phyloP scores from a whole-genome alignment of 1,284 basidiomycete species.

The Stereum hirsutum region DNA sequence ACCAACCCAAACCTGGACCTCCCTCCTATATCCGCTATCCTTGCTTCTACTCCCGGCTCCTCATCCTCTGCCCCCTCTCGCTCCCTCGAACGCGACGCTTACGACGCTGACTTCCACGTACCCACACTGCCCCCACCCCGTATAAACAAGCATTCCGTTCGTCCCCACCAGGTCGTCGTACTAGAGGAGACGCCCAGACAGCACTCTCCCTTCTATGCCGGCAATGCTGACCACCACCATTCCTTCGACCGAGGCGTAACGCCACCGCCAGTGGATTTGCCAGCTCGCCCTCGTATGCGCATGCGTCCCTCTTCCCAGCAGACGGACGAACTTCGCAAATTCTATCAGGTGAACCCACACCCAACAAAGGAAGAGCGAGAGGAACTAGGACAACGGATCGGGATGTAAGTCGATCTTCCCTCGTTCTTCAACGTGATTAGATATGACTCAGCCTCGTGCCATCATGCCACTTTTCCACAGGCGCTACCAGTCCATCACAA shows the following conservation, averaged over 20 bases:
- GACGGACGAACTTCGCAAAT: slow-evolving; percentile 53
- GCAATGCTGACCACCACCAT: slow-evolving; percentile 36
- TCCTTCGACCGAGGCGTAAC: slow-evolving; percentile 21
- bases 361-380: slow-evolving; percentile 59
- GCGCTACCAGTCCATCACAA: slow-evolving; percentile 68
- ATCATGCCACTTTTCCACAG: slow-evolving; percentile 30
- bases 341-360: slow-evolving; percentile 53
- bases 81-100: slow-evolving; percentile 17
- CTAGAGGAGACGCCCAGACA: slow-evolving; percentile 15
- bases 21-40: slow-evolving; percentile 34
- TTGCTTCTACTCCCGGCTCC: slow-evolving; percentile 30
- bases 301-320: slow-evolving; percentile 55
- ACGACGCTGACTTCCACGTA: slow-evolving; percentile 32
- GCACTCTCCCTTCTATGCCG: slow-evolving; percentile 33
- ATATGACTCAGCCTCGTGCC: slow-evolving; percentile 6
- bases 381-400: slow-evolving; percentile 52
- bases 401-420: slow-evolving; percentile 49
- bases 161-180: slow-evolving; percentile 9
- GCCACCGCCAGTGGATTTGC: slow-evolving; percentile 21
- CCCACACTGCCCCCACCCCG: slow-evolving; percentile 8
- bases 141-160: slow-evolving; percentile 4
- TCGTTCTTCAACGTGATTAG: slow-evolving; percentile 7
- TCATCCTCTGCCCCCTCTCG: slow-evolving; percentile 22
- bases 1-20: slow-evolving; percentile 18
- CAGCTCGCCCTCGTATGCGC: slow-evolving; percentile 43